A percentile compares a stretch with the other conserved stretches of the same genome.
Conservation (phyloP, 495 filamentous ascomycete species). For the Amorphotheca resinae region DNA sequence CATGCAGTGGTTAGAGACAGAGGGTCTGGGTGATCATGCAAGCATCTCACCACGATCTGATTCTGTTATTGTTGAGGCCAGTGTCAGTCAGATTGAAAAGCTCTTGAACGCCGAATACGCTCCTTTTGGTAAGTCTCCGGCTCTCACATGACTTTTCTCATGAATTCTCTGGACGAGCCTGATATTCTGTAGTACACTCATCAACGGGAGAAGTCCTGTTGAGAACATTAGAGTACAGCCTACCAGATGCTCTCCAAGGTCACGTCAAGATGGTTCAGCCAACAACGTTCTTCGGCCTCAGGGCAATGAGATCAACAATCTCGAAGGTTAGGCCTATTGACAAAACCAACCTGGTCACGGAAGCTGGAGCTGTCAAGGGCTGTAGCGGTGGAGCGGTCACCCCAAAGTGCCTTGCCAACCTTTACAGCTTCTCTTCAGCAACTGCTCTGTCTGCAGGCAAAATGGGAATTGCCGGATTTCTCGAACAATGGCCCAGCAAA, state of each 20-base stretch:
- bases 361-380: constrained; percentile 6
- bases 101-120: constrained; percentile 15
- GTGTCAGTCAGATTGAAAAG: constrained; percentile 15
- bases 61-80: constrained; percentile 15
- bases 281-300: constrained; percentile 46
- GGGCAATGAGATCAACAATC: constrained; percentile 14
- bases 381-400: constrained; percentile 14
- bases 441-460: constrained; percentile 4
- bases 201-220: constrained; percentile 2
- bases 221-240: constrained; percentile 36
- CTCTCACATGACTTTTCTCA: neutral
- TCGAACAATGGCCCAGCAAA: constrained; percentile 14
- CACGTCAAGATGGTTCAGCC: constrained; percentile 55
- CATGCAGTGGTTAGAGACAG: constrained; percentile 14
- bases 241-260: constrained; percentile 37
- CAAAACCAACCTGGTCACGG: neutral
- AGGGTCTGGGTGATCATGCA: constrained; percentile 8
- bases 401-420: constrained; percentile 16
- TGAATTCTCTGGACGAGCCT: neutral
- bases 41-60: constrained; percentile 10
- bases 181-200: constrained; percentile 5
- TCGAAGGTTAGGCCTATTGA: constrained; percentile 1
- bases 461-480: constrained; percentile 17
- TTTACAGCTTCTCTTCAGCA: constrained; percentile 15
- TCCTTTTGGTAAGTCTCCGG: constrained; percentile 8